phyloP scores from a whole-genome alignment of 2,329 filamentous ascomycete genomes.

The Graphiopsis chlorocephala region DNA sequence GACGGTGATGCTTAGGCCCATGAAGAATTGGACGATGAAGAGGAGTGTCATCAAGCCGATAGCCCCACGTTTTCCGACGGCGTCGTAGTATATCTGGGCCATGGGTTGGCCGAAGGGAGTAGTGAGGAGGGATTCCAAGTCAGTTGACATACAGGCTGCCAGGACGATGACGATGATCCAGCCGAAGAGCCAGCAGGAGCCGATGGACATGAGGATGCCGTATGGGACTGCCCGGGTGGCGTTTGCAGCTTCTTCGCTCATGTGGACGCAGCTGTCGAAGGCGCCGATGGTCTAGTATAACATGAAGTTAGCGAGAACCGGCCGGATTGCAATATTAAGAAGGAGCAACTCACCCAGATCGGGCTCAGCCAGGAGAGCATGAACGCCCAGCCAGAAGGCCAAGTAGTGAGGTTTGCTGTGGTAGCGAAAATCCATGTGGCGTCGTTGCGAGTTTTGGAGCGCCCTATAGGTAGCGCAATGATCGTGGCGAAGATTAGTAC shows the following conservation, averaged over 20 bases:
- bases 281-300: conserved; percentile 34
- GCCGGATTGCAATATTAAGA: neutral
- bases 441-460: conserved; percentile 37
- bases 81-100: conserved; percentile 61
- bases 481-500: conserved; percentile 55
- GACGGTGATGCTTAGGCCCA: conserved; percentile 58
- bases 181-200: conserved; percentile 55
- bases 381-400: conserved; percentile 48
- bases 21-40: conserved; percentile 61
- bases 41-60: conserved; percentile 58
- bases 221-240: conserved; percentile 59
- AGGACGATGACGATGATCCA: conserved; percentile 58
- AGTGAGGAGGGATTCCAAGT: conserved; percentile 49
- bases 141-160: conserved; percentile 55
- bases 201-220: conserved; percentile 58
- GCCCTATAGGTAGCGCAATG: conserved; percentile 55
- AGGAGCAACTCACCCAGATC: conserved; percentile 55
- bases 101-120: conserved; percentile 59
- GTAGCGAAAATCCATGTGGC: conserved; percentile 55
- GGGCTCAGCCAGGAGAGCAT: conserved; percentile 60
- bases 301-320: neutral
- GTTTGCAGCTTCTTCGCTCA: conserved; percentile 61
- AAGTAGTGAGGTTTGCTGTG: conserved; percentile 57
- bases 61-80: conserved; percentile 58
- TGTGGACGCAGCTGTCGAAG: conserved; percentile 58